Conservation (phyloP, 441 rosid species). For the Capsella rubella region DNA sequence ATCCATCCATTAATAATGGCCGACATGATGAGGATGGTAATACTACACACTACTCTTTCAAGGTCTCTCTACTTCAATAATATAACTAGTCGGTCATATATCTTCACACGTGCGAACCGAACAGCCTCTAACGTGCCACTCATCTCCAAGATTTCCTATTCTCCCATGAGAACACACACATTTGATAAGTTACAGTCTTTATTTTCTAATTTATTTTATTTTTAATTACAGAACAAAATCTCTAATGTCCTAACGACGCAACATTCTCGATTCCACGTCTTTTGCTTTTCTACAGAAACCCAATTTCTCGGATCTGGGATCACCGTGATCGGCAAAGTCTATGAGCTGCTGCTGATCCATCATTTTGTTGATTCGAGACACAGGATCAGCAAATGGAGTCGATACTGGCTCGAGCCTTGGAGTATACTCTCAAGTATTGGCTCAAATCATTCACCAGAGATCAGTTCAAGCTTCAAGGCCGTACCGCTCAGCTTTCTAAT, state of each 20-base stretch:
- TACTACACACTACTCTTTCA: background rate
- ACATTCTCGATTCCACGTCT: constrained; percentile 45
- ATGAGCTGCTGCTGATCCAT: constrained; percentile 22
- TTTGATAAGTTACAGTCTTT: constrained; percentile 22
- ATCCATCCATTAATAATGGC: background rate
- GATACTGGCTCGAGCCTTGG: constrained; percentile 89
- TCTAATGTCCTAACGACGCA: constrained; percentile 28
- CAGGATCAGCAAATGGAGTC: constrained; percentile 78
- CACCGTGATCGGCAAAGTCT: background rate
- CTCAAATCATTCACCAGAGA: constrained; percentile 98
- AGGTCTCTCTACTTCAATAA: constrained; percentile 12
- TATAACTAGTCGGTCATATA: constrained; percentile 22
- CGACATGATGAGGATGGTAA: constrained; percentile 1
- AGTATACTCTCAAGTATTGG: constrained; percentile 99
- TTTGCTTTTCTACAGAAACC: constrained; percentile 30
- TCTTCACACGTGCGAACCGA: constrained; percentile 34
- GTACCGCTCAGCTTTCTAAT: constrained; percentile 88
- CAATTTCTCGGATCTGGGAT: constrained; percentile 44
- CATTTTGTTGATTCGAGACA: constrained; percentile 1
- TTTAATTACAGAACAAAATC: background rate
- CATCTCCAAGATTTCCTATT: constrained; percentile 29
- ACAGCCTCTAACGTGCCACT: constrained; percentile 33
- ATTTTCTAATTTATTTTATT: background rate
- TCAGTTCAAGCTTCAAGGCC: constrained; percentile 96
- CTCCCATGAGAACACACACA: constrained; percentile 15